Evolutionary conservation across 495 filamentous ascomycete species (phyloP), one percentile per base, ranked within the genome.

Genomic region (Glutinoglossum americanum): DNA sequence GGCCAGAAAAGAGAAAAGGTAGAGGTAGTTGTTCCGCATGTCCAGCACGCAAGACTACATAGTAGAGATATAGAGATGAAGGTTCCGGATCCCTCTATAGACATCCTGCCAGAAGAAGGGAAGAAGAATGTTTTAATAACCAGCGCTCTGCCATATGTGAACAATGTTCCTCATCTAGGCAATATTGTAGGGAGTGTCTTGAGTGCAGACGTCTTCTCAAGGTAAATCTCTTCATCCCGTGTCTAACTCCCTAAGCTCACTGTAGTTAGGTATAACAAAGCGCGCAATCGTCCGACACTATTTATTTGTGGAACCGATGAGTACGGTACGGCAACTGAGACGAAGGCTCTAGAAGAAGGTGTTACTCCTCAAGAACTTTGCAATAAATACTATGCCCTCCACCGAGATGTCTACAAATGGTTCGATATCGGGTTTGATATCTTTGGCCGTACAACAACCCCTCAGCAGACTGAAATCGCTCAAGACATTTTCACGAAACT

Each of bases 161-260:
- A 97, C 72, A 96, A 95, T 70, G 86, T 93, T 10, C 92, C 90
- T 55, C 90, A 95, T 70, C 74, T 95, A 64, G 89, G 92, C 57
- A 98, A 98, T 69, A 82, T 96, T 57, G 78, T 96, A 56, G 92
- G 92, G 57, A 87, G 82, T 62, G 88, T 94, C 39, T 77, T 97
- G 64, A 82, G 79, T 62, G 84, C 85, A 39, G 85, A 89, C 70
- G 82, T 83, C 65, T 93, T 87, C 64, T 71, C 80, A 63, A 70
- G 77, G 77, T 81, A 71, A 64, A 66, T 65, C 48, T 57, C 33
- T 51, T 25, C 32, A 57, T 39, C 17, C 21, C 3, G 3, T 17
- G 8, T 59, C 56, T 41, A 15, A 26, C 41, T 59, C 32, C 33
- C 49, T 15, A 39, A 37, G 17, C 58, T 65, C 49, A 68, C 56